phyloP scores from a whole-genome alignment of 257 asterid species.

The Coffea canephora region DNA sequence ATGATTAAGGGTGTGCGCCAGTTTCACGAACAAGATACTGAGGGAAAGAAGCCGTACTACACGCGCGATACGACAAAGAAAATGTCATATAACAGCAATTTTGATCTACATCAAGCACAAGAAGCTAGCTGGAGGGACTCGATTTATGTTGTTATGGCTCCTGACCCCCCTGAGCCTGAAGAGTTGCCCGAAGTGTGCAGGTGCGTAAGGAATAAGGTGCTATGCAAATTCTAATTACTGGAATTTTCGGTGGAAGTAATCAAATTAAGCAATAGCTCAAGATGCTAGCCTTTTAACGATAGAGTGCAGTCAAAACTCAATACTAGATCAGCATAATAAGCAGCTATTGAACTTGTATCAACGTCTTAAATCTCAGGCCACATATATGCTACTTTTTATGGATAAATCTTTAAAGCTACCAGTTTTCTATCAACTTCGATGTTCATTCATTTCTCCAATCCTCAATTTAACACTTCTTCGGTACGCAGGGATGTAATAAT shows the following conservation, averaged over 20 bases:
- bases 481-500: conserved; percentile 15
- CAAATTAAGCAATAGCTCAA: too few species aligned
- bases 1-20: conserved; percentile 15
- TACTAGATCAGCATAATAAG: neutral
- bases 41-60: conserved; percentile 19
- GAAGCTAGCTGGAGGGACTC: conserved; percentile 31
- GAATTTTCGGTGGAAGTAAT: too few species aligned
- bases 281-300: neutral
- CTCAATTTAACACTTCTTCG: neutral
- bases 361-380: neutral
- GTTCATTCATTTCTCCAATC: neutral
- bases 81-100: conserved; percentile 17
- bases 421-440: conserved; percentile 24
- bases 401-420: neutral
- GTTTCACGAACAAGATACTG: conserved; percentile 33
- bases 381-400: neutral
- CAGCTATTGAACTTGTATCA: neutral
- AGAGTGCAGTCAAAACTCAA: too few species aligned
- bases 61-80: conserved; percentile 12
- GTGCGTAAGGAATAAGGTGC: neutral
- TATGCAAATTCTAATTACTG: neutral
- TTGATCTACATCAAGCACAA: conserved; percentile 23
- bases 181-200: conserved; percentile 23
- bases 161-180: conserved; percentile 21
- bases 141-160: conserved; percentile 11